Base-by-base conservation (phyloP, 2,329 filamentous ascomycete species). In the Alternaria longipes region DNA sequence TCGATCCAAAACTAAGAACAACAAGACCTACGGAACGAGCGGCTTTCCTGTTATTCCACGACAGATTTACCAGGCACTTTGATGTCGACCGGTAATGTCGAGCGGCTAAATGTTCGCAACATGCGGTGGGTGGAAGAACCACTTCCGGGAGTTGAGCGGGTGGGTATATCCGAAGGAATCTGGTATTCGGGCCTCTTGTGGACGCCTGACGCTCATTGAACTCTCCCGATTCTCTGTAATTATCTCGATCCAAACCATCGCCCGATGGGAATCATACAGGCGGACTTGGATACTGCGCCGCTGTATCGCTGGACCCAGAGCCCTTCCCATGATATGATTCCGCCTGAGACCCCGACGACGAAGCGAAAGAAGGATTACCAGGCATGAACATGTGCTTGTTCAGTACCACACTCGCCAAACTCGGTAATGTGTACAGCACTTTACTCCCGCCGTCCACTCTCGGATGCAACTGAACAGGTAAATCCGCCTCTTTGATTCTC, bases 401-500 rank as follows among this genome's bases (percentile, higher is more conserved):
- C 8, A 16, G 20, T 3, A 50, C 14, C 1, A 38, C 38, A 5
- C 20, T 24, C 5, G 46, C 32, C 46, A 50, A 50, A 4, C 30
- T 36, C 0, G 46, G 46, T 9, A 50, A 38, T 1, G 5, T 18
- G 18, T 24, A 36, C 20, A n/a, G 46, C 1, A 50, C 8, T 16
- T 16, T 60, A 24, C 47, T 55, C 26, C 64, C 56, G 1, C 66
- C 57, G 5, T 20, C n/a, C 0, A 5, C 8, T 5, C 54, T 56
- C 26, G 60, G 40, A 14, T 59, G 50, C 12, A 66, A 30, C 22
- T 69, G 66, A 12, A 67, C 50, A 2, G 64, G 61, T 11, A 68
- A 32, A 24, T 65, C 59, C 16, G 66, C 67, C 14, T 66, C 63
- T 47, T 62, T 63, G 16, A 68, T 57, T 14, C 63, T 58, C 11